Evolutionary conservation across 306 rosid genomes (phyloP).

Genomic region (Fragaria ananassa): DNA sequence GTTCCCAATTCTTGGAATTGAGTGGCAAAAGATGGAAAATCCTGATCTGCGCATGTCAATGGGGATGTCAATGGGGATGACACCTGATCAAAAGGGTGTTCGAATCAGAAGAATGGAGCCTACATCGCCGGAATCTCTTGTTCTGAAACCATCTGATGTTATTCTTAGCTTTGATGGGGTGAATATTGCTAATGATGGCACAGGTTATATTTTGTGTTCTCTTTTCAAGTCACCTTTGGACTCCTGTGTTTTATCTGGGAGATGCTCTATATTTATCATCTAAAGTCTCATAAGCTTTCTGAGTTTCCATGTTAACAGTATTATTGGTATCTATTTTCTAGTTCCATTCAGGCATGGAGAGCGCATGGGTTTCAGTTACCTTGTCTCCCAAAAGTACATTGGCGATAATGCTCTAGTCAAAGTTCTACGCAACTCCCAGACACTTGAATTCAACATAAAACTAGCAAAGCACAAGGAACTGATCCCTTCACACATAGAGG

Average conservation of each 20-base stretch:
- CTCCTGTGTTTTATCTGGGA: not conserved
- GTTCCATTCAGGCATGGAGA: slow-evolving; percentile 86
- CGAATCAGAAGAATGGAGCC: slow-evolving; percentile 79
- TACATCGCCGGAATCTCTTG: slow-evolving; percentile 59
- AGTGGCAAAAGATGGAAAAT: slow-evolving; percentile 91
- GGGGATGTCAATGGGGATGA: slow-evolving; percentile 67
- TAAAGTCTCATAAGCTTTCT: not conserved
- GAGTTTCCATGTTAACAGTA: not conserved
- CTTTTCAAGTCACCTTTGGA: not conserved
- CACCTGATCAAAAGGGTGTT: slow-evolving; percentile 70
- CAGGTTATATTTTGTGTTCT: slow-evolving; percentile 40
- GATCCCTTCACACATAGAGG: slow-evolving; percentile 80
- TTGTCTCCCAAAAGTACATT: slow-evolving; percentile 77
- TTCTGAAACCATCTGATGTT: slow-evolving; percentile 74
- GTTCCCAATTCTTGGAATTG: slow-evolving; percentile 72
- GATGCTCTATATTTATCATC: not conserved
- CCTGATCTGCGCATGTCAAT: slow-evolving; percentile 61
- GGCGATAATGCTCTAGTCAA: slow-evolving; percentile 54
- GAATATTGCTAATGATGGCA: slow-evolving; percentile 80
- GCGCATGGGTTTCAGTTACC: slow-evolving; percentile 81
- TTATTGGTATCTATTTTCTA: slow-evolving; percentile 29
- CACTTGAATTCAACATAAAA: slow-evolving; percentile 52
- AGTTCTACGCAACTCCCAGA: slow-evolving; percentile 48
- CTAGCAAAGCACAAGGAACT: slow-evolving; percentile 64
- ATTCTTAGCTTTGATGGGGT: slow-evolving; percentile 79